Evolutionary conservation across 2,329 filamentous ascomycete species (phyloP).

Genomic region (Penicillium sp.): DNA sequence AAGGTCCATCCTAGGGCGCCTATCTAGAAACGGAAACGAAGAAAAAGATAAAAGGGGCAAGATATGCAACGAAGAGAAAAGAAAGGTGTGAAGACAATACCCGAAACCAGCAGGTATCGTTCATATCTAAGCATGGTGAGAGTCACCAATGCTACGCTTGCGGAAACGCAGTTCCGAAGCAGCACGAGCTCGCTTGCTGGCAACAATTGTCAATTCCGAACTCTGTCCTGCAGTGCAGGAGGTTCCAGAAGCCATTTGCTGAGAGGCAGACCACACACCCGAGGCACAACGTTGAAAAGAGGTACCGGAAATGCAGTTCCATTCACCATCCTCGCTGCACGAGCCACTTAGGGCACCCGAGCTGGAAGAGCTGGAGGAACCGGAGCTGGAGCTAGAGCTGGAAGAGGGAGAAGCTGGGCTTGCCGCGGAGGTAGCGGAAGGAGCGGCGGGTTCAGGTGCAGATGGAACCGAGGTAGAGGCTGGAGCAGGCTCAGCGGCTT

Average conservation of each 20-base stretch:
- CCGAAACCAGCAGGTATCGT: constrained; percentile 21
- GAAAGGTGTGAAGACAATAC: constrained; percentile 2
- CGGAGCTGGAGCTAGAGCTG: background rate
- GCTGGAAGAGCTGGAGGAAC: constrained; percentile 30
- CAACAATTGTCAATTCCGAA: constrained; percentile 26
- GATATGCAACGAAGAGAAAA: constrained; percentile 9
- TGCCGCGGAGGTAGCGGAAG: constrained; percentile 4
- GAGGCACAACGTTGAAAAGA: constrained; percentile 65
- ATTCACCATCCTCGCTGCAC: constrained; percentile 57
- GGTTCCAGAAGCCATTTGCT: constrained; percentile 57
- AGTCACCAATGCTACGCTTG: constrained; percentile 22
- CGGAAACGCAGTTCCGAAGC: constrained; percentile 31
- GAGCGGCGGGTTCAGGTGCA: background rate
- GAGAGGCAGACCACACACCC: constrained; percentile 54
- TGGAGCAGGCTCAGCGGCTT: constrained; percentile 7
- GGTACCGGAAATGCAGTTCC: constrained; percentile 59
- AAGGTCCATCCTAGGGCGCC: background rate
- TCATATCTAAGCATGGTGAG: constrained; percentile 23
- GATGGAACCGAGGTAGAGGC: constrained; percentile 3
- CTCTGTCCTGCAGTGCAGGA: constrained; percentile 48
- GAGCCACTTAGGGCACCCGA: constrained; percentile 41
- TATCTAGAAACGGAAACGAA: constrained; percentile 5
- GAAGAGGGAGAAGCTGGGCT: constrained; percentile 3
- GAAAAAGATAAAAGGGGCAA: background rate
- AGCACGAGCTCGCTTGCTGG: constrained; percentile 25